These are phyloP conservation scores for Hysterangium stoloniferum DNA, from an alignment of 768 basidiomycete genomes.

Conservation along the genomic window DNA sequence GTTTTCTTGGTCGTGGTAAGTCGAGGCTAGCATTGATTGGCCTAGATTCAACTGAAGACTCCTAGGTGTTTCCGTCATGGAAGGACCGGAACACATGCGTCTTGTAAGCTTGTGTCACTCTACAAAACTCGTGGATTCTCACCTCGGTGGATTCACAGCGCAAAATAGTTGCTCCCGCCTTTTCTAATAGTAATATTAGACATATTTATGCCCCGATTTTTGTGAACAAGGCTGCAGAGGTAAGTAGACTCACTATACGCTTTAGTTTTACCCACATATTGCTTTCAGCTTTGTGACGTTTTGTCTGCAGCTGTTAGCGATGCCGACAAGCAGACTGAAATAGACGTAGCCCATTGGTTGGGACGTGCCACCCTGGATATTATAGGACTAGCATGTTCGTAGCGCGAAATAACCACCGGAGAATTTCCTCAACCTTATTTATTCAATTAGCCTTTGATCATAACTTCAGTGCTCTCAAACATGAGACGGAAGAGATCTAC, in stretches of 20 bases:
- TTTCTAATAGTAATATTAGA: constrained; percentile 67
- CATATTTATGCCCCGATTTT: constrained; percentile 29
- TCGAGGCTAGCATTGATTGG: background rate
- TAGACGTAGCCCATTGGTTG: constrained; percentile 53
- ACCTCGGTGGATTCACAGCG: background rate
- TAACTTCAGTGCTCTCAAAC: constrained; percentile 40
- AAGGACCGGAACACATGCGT: constrained; percentile 22
- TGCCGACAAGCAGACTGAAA: constrained; percentile 10
- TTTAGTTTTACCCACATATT: background rate
- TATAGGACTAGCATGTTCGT: constrained; percentile 40
- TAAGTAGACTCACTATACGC: no score
- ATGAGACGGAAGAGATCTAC: constrained; percentile 38
- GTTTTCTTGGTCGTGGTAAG: constrained; percentile 42
- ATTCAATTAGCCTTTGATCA: constrained; percentile 35
- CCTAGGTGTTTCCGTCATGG: constrained; percentile 44
- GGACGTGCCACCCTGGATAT: constrained; percentile 56
- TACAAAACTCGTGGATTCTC: background rate
- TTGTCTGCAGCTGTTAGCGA: background rate
- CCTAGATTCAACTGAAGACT: background rate
- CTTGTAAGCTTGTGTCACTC: background rate
- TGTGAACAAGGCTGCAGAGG: background rate
- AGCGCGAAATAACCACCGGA: background rate
- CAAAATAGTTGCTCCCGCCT: constrained; percentile 67
- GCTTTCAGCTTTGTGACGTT: background rate
- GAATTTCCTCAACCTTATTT: background rate